Percentiles rank a stretch among this genome's conserved stretches.
These are phyloP conservation scores for Wilhelminamyces savonicus DNA, from an alignment of 805 yeast genomes.

Conservation along the genomic window DNA sequence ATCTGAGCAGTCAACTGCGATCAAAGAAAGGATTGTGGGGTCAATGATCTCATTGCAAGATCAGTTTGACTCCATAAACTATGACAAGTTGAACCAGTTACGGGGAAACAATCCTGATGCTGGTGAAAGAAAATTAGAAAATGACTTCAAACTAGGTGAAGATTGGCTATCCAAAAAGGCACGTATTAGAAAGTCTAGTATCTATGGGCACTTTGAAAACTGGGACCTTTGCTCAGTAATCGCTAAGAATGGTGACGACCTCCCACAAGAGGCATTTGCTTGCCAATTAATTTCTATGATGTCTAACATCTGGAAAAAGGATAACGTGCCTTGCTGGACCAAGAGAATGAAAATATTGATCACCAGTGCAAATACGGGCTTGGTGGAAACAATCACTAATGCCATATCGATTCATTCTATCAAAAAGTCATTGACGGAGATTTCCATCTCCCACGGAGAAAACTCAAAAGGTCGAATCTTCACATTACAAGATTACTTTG, in stretches of 20 bases:
- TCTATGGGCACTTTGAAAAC: slow-evolving; percentile 77
- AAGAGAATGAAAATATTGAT: slow-evolving; percentile 88
- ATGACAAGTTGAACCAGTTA: slow-evolving; percentile 38
- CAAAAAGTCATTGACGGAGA: slow-evolving; percentile 82
- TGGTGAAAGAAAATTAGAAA: slow-evolving; percentile 88
- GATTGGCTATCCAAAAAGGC: slow-evolving; percentile 85
- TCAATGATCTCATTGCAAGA: slow-evolving; percentile 34
- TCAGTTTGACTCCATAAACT: slow-evolving; percentile 33
- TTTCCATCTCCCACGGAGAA: slow-evolving; percentile 59
- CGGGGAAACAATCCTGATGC: slow-evolving; percentile 49
- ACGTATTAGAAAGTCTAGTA: slow-evolving; percentile 71
- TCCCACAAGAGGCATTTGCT: slow-evolving; percentile 97
- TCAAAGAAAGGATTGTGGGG: slow-evolving; percentile 14
- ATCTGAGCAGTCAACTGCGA: slow-evolving; percentile 27
- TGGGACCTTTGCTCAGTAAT: slow-evolving; percentile 97
- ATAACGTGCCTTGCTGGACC: slow-evolving; percentile 77
- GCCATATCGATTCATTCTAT: slow-evolving; percentile 92
- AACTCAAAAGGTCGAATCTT: slow-evolving; percentile 67
- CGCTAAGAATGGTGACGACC: slow-evolving; percentile 92
- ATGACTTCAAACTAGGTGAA: slow-evolving; percentile 88
- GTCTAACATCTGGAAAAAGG: slow-evolving; percentile 74
- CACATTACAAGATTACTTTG: slow-evolving; percentile 73
- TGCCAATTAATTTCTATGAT: slow-evolving; percentile 88
- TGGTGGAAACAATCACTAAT: slow-evolving; percentile 94
- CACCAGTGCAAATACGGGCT: slow-evolving; percentile 84